These are phyloP conservation scores for Logfia minima DNA, from an alignment of 129 eudicot genomes.

Conservation along the genomic window DNA sequence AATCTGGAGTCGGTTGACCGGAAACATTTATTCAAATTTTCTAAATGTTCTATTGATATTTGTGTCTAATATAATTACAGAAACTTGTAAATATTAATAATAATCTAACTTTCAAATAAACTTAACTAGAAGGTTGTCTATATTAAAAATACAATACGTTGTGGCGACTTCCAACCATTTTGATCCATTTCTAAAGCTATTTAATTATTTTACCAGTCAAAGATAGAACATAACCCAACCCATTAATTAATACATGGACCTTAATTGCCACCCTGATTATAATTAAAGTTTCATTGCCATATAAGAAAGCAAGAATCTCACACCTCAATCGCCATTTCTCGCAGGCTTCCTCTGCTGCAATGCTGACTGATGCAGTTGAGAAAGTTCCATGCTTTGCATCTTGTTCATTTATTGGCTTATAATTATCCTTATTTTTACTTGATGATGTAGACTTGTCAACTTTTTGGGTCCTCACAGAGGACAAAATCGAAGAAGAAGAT, in stretches of 20 bases:
- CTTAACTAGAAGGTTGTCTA: background rate
- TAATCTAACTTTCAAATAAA: background rate
- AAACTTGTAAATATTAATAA: background rate
- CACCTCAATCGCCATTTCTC: conserved; percentile 97
- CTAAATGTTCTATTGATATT: background rate
- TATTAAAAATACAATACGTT: background rate
- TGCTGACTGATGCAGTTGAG: conserved; percentile 54
- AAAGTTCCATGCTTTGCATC: conserved; percentile 35
- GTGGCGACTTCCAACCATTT: background rate
- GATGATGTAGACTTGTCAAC: conserved; percentile 33
- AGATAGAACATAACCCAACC: background rate
- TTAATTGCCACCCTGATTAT: background rate
- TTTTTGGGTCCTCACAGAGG: conserved; percentile 41
- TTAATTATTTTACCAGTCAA: too few relatives aligned
- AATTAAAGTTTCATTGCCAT: background rate
- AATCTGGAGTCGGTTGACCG: background rate
- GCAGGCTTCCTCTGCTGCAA: conserved; percentile 79
- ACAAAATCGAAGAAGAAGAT: conserved; percentile 35
- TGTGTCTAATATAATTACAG: background rate
- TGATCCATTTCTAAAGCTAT: background rate
- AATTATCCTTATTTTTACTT: conserved; percentile 34
- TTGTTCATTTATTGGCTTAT: conserved; percentile 42
- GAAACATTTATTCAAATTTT: background rate
- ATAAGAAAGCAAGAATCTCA: conserved; percentile 20
- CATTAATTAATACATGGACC: background rate